phyloP scores from a whole-genome alignment of 495 filamentous ascomycete species.

The Pyrenula massariospora region DNA sequence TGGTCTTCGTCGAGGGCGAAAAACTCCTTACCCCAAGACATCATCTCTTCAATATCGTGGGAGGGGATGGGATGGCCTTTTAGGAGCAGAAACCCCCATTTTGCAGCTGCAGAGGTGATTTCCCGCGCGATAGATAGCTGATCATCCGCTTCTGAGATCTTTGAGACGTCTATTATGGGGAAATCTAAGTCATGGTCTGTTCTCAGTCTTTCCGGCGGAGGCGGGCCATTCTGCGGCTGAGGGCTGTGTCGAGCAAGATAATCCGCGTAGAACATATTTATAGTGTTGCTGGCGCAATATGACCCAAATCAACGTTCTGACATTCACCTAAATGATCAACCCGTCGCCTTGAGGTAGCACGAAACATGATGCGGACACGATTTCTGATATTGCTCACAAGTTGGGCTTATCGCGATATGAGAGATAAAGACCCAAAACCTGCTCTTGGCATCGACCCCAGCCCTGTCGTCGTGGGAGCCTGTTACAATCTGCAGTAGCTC shows the following conservation, averaged over 20 bases:
- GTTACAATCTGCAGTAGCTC: no score
- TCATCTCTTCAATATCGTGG: not conserved
- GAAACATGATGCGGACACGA: no score
- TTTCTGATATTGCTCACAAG: no score
- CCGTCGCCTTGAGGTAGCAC: no score
- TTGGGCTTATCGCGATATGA: no score
- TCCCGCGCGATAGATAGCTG: not conserved
- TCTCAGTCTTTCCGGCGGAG: no score
- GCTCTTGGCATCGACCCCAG: no score
- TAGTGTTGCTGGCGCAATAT: no score
- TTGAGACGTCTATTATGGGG: not conserved
- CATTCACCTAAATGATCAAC: no score
- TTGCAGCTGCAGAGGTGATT: not conserved
- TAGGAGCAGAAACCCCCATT: not conserved
- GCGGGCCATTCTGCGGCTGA: not conserved
- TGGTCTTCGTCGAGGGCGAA: not conserved
- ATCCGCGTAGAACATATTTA: not conserved
- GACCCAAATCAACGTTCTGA: no score
- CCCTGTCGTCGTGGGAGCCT: no score
- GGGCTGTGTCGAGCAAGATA: not conserved
- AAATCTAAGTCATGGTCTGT: not conserved
- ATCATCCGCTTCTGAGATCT: not conserved
- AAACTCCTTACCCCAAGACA: not conserved
- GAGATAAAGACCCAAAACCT: no score
- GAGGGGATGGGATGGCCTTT: not conserved